Evolutionary conservation across 2,329 filamentous ascomycete species (phyloP).

Genomic region (Neonectria magnoliae): DNA sequence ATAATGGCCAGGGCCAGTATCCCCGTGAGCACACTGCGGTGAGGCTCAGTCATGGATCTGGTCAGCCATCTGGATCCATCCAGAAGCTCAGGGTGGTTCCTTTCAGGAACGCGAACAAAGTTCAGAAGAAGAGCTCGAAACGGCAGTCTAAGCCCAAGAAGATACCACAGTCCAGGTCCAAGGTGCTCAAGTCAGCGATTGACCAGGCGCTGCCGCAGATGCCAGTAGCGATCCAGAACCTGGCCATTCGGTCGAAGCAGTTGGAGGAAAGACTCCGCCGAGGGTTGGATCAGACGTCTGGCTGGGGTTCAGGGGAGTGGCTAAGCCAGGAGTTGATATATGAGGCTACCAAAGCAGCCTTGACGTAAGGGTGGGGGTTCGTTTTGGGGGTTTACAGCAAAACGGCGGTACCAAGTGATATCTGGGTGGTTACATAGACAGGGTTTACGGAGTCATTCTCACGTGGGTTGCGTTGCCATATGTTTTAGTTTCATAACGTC

Average conservation of each 20-base stretch:
- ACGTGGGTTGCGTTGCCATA: not conserved
- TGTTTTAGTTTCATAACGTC: not conserved
- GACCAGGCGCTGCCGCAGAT: constrained; percentile 16
- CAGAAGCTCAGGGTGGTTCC: not conserved
- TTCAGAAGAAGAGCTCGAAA: not conserved
- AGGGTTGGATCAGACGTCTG: not conserved
- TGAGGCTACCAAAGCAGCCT: not conserved
- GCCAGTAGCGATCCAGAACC: constrained; percentile 37
- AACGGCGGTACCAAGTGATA: constrained; percentile 11
- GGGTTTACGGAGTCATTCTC: constrained; percentile 2
- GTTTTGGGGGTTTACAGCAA: not conserved
- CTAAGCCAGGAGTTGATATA: constrained; percentile 13
- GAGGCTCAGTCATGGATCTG: not conserved
- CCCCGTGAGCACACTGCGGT: not conserved
- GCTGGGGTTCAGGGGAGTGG: constrained; percentile 12
- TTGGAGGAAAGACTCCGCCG: constrained; percentile 23
- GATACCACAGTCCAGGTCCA: constrained; percentile 1
- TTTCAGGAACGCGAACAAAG: not conserved
- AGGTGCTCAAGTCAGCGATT: constrained; percentile 1
- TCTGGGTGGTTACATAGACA: not conserved
- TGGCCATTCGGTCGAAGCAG: constrained; percentile 24
- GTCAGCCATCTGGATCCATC: not conserved
- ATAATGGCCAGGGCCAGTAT: not conserved
- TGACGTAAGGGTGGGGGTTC: not conserved
- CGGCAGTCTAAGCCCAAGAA: not conserved